These are phyloP conservation scores for Maudiozyma saulgeensis DNA, from an alignment of 805 yeast species.

Conservation along the genomic window DNA sequence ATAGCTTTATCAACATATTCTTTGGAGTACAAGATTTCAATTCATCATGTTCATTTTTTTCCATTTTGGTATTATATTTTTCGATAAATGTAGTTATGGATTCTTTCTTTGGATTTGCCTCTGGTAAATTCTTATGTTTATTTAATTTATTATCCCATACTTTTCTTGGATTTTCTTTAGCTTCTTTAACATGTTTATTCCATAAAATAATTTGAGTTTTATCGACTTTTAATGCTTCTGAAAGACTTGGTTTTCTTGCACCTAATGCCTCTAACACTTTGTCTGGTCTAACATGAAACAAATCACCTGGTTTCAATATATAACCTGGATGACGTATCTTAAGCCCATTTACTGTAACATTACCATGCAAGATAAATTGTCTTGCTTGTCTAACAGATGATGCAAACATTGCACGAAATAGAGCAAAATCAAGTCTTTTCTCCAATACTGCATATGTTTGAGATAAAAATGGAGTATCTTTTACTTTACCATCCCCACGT, in stretches of 20 bases:
- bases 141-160: conserved; percentile 22
- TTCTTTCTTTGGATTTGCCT: conserved; percentile 20
- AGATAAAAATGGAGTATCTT: conserved; percentile 69
- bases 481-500: conserved; percentile 31
- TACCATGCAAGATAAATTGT: conserved; percentile 70
- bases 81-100: conserved; percentile 17
- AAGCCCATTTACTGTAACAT: conserved; percentile 80
- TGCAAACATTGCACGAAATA: conserved; percentile 89
- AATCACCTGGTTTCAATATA: conserved; percentile 73
- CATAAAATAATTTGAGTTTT: conserved; percentile 62
- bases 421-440: conserved; percentile 78
- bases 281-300: conserved; percentile 77
- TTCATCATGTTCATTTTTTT: conserved; percentile 15
- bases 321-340: conserved; percentile 70
- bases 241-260: conserved; percentile 66
- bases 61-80: conserved; percentile 18
- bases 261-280: conserved; percentile 82
- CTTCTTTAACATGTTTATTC: conserved; percentile 62
- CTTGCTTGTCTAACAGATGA: conserved; percentile 90
- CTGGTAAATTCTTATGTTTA: conserved; percentile 15
- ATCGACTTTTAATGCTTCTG: conserved; percentile 59
- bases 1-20: conserved; percentile 36
- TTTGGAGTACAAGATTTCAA: conserved; percentile 35
- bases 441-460: conserved; percentile 87
- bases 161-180: conserved; percentile 35